phyloP scores from a whole-genome alignment of 805 yeast species.

The Metschnikowia aberdeeniae region DNA sequence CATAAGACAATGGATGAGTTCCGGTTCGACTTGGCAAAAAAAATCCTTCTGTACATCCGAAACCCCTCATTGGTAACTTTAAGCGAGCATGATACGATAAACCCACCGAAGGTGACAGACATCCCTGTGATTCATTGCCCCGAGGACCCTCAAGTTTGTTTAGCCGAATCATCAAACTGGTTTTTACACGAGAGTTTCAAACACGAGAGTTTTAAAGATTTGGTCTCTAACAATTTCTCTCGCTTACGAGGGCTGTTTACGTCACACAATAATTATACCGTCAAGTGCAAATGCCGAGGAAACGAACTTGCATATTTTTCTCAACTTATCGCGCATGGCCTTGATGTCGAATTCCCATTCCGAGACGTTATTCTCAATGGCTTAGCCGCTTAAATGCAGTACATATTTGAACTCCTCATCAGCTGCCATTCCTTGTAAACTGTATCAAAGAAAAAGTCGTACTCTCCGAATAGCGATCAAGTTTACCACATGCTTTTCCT shows the following conservation, averaged over 20 bases:
- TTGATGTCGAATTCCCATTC: neutral
- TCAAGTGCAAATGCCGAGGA: constrained; percentile 4
- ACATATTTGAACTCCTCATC: neutral
- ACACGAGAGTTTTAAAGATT: neutral
- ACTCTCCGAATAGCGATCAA: too few species aligned
- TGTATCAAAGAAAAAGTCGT: too few species aligned
- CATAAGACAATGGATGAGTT: neutral
- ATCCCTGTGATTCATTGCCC: neutral
- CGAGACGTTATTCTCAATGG: neutral
- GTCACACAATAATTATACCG: neutral
- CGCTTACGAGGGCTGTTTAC: neutral
- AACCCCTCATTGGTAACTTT: neutral
- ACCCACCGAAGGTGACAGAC: neutral
- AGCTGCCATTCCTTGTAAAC: neutral
- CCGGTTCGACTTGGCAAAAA: neutral
- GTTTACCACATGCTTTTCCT: too few species aligned
- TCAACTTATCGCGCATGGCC: constrained; percentile 3
- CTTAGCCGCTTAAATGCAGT: constrained; percentile 3
- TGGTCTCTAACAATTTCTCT: neutral
- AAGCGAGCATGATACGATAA: neutral
- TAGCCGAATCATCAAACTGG: neutral
- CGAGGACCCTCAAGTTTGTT: neutral
- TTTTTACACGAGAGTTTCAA: neutral
- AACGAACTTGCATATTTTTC: neutral
- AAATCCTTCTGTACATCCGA: neutral